Evolutionary conservation across 305 asterid genomes (phyloP), one percentile per base, ranked within the genome.

Genomic region (Euphrasia arctica): DNA sequence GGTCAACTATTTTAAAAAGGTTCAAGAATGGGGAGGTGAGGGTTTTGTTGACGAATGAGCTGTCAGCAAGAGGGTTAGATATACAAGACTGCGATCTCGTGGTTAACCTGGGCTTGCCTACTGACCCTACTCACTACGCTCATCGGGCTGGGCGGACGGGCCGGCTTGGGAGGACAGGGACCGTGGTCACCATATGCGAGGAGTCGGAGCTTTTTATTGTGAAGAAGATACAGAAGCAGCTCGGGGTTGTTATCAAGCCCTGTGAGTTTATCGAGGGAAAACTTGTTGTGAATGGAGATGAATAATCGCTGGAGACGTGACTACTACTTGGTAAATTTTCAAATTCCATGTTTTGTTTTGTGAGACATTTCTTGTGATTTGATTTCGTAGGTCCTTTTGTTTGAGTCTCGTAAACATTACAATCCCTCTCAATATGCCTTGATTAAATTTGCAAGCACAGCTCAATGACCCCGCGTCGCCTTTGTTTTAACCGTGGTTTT

Each of bases 61-160:
- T 93, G 25, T 90, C 97, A 8, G 99, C 97, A 6, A 82, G 99
- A 70, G 96, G 99, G 68, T 81, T 93, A 64, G 97, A 88, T 73
- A 73, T 93, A 27, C 88, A 96, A 2, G 97, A 90, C 68, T 93
- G 99, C 65, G 97, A 93, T 74, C 97, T 93, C 60, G 99, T 93
- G 29, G 99, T 93, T 56, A 90, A 93, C 74, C 78, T 93, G 72
- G 97, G 65, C 67, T 67, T 90, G 74, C 96, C 99, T 10, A 90
- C 99, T 11, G 97, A 93, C 76, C 75, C 96, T 0, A 80, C 66
- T 65, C 99, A 93, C 63, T 93, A 90, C 60, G 95, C 99, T 2
- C 97, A 93, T 80, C 82, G 99, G 66, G 99, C 99, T 25, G 99
- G 99, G 8, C 74, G 96, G 54, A 88, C 99, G 1, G 99, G 97